These are phyloP conservation scores for Mitragyna speciosa DNA, from an alignment of 257 asterid genomes.

Conservation along the genomic window DNA sequence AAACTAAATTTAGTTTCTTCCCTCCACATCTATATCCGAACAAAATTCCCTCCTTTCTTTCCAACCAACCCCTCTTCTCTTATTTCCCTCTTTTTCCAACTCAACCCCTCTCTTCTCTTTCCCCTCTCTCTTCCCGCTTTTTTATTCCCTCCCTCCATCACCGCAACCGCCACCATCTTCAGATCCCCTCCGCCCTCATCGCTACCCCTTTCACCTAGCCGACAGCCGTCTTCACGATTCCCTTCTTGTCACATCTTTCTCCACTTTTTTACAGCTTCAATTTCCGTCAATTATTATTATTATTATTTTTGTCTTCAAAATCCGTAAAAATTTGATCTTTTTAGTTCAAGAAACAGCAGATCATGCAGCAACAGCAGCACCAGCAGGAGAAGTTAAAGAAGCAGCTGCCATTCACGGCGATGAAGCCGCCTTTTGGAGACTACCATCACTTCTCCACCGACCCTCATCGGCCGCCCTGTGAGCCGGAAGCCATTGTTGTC, in stretches of 20 bases:
- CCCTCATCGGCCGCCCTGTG: slow-evolving; percentile 40
- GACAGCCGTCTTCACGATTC: not conserved
- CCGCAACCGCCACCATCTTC: slow-evolving; percentile 27
- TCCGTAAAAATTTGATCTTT: slow-evolving; percentile 5
- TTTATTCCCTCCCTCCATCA: slow-evolving; percentile 26
- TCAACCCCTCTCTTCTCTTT: slow-evolving; percentile 22
- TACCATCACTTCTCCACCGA: slow-evolving; percentile 65
- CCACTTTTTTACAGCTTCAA: not conserved
- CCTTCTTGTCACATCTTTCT: not conserved
- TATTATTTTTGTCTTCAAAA: slow-evolving; percentile 8
- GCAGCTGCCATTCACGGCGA: slow-evolving; percentile 62
- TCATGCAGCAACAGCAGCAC: slow-evolving; percentile 49
- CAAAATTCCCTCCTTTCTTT: slow-evolving; percentile 68
- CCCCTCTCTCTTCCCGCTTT: slow-evolving; percentile 49
- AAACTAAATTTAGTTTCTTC: slow-evolving; percentile 33
- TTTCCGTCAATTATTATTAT: slow-evolving; percentile 11
- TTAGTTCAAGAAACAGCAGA: slow-evolving; percentile 25
- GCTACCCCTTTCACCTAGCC: slow-evolving; percentile 5
- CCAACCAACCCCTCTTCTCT: slow-evolving; percentile 2
- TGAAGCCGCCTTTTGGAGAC: slow-evolving; percentile 73
- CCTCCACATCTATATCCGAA: slow-evolving; percentile 96
- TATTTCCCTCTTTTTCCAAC: slow-evolving; percentile 40
- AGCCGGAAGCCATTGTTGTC: slow-evolving; percentile 57
- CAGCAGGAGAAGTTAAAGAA: slow-evolving; percentile 48
- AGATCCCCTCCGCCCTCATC: slow-evolving; percentile 29